Evolutionary conservation across 441 rosid genomes (phyloP).

Genomic region (Bruguiera hainesii): DNA sequence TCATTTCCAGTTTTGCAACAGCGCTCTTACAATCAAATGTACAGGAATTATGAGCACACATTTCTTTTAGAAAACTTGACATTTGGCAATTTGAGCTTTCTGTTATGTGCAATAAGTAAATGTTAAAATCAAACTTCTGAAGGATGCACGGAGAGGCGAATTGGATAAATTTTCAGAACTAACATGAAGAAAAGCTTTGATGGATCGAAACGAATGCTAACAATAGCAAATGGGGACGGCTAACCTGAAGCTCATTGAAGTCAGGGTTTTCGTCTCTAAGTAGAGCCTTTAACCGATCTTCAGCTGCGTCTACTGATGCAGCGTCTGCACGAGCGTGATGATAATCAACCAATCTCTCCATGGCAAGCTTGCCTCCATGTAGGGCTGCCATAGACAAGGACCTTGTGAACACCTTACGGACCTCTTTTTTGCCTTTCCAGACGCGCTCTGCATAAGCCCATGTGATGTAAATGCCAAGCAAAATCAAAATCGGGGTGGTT

Average conservation of each 20-base stretch:
- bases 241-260: constrained; percentile 53
- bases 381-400: constrained; percentile 49
- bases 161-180: neutral
- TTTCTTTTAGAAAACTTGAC: too few species aligned
- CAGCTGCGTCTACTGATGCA: constrained; percentile 26
- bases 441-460: constrained; percentile 35
- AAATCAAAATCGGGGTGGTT: constrained; percentile 36
- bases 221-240: neutral
- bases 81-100: too few species aligned
- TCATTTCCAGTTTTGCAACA: constrained; percentile 58
- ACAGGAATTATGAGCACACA: too few species aligned
- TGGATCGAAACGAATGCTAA: neutral
- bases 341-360: constrained; percentile 52
- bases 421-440: constrained; percentile 15
- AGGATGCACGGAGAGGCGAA: neutral
- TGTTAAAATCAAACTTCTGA: neutral
- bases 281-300: constrained; percentile 26
- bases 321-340: constrained; percentile 34
- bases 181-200: neutral
- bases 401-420: constrained; percentile 18
- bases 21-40: constrained; percentile 25
- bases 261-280: constrained; percentile 30
- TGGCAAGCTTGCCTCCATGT: constrained; percentile 51
- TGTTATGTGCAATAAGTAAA: neutral
- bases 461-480: constrained; percentile 41